Percentiles rank a stretch among this genome's conserved stretches.
Evolutionary conservation across 73 alveolate species (phyloP).

Genomic region (Uronychia binucleata): DNA sequence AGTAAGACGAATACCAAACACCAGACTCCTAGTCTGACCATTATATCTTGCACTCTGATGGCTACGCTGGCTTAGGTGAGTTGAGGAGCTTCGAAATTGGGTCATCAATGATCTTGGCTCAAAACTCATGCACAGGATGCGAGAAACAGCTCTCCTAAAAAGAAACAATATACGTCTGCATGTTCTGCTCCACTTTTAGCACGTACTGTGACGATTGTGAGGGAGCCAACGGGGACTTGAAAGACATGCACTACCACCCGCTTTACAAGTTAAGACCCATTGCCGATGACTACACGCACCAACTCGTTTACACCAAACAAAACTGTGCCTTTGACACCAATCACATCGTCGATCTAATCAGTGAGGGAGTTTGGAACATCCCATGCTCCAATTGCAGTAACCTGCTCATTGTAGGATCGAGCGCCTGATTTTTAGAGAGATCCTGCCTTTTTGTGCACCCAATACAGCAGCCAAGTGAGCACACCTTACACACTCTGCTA

Average conservation of each 20-base stretch:
- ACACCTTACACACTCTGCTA: not conserved
- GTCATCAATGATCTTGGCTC: no score
- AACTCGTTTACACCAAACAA: not conserved
- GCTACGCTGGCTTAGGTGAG: no score
- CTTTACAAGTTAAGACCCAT: not conserved
- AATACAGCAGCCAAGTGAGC: not conserved
- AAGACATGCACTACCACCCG: not conserved
- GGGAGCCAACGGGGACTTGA: not conserved
- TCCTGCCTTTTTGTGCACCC: not conserved
- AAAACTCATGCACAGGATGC: not conserved
- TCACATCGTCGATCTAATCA: not conserved
- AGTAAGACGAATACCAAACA: no score
- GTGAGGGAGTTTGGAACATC: not conserved
- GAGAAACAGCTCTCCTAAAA: not conserved
- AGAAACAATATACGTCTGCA: not conserved
- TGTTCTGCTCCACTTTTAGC: not conserved
- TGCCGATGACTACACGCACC: not conserved
- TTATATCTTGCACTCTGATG: no score
- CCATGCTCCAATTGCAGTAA: not conserved
- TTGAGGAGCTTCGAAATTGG: no score
- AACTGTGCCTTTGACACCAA: not conserved
- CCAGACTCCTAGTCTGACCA: no score
- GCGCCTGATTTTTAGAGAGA: not conserved
- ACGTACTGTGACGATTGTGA: not conserved
- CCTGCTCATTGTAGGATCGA: not conserved